Evolutionary conservation across 2,329 filamentous ascomycete genomes (phyloP).

Genomic region (Colletotrichum simmondsii): DNA sequence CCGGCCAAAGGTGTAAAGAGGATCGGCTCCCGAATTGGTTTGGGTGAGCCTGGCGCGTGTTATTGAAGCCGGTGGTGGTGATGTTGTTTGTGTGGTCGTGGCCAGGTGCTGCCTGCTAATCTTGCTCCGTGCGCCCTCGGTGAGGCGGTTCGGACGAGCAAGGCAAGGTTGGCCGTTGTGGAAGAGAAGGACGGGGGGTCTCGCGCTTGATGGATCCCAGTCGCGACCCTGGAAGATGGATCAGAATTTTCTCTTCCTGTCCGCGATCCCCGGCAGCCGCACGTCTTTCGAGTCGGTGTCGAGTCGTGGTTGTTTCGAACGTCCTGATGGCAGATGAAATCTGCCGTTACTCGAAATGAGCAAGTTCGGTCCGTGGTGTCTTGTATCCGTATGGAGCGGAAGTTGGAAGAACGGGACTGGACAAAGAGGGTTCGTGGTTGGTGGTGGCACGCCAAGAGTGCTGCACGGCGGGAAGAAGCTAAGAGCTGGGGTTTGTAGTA

Average conservation of each 20-base stretch:
- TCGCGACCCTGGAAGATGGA: neutral
- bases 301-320: constrained; percentile 6
- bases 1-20: neutral
- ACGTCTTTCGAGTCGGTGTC: neutral
- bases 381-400: neutral
- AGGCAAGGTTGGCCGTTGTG: neutral
- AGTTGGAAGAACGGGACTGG: neutral
- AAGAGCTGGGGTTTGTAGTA: neutral
- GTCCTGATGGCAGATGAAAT: constrained; percentile 15
- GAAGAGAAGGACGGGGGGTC: neutral
- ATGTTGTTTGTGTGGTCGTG: neutral
- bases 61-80: neutral
- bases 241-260: neutral
- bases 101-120: constrained; percentile 23
- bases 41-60: neutral
- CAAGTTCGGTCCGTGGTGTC: constrained; percentile 5
- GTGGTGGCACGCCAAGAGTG: constrained; percentile 10
- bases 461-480: constrained; percentile 22
- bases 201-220: neutral
- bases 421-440: neutral
- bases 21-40: neutral
- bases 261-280: neutral
- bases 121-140: constrained; percentile 18
- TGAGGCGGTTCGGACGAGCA: constrained; percentile 6
- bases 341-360: constrained; percentile 13